phyloP scores from a whole-genome alignment of 495 filamentous ascomycete genomes.

The Talaromyces wortmannii region DNA sequence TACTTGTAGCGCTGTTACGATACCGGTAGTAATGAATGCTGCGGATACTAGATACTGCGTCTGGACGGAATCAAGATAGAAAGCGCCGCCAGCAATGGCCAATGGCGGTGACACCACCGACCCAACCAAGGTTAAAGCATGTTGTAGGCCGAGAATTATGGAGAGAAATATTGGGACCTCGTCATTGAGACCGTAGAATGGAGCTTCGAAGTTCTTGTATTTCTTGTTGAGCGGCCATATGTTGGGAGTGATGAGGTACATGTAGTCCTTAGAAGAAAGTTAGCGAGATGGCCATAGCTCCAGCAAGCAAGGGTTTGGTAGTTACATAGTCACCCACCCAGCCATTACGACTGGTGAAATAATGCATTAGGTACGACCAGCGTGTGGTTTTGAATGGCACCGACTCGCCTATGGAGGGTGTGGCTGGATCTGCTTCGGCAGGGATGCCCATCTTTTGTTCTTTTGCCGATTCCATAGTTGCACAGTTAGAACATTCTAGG shows the following conservation, averaged over 20 bases:
- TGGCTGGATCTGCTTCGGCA: too few species aligned
- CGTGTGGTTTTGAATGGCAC: background rate
- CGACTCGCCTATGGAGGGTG: too few species aligned
- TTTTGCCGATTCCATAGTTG: too few species aligned
- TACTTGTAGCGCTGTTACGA: constrained; percentile 74
- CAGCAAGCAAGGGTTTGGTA: too few species aligned
- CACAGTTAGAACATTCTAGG: too few species aligned
- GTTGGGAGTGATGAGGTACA: constrained; percentile 64
- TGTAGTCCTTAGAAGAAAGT: constrained; percentile 49
- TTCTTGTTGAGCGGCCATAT: constrained; percentile 65
- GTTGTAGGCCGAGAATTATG: constrained; percentile 59
- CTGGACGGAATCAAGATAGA: constrained; percentile 49
- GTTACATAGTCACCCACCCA: constrained; percentile 62
- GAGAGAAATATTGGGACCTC: constrained; percentile 70
- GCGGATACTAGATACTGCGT: constrained; percentile 79
- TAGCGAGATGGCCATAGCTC: background rate
- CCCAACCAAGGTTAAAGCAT: constrained; percentile 54
- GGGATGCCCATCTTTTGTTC: too few species aligned
- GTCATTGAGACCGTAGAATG: constrained; percentile 80
- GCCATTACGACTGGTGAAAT: constrained; percentile 53
- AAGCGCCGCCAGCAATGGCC: constrained; percentile 62
- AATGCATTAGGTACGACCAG: constrained; percentile 25
- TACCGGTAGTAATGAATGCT: constrained; percentile 72
- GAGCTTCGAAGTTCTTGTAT: constrained; percentile 49
- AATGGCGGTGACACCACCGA: constrained; percentile 63